Conservation (phyloP, 1,139 yeast species). For the Hanseniaspora uvarum region DNA sequence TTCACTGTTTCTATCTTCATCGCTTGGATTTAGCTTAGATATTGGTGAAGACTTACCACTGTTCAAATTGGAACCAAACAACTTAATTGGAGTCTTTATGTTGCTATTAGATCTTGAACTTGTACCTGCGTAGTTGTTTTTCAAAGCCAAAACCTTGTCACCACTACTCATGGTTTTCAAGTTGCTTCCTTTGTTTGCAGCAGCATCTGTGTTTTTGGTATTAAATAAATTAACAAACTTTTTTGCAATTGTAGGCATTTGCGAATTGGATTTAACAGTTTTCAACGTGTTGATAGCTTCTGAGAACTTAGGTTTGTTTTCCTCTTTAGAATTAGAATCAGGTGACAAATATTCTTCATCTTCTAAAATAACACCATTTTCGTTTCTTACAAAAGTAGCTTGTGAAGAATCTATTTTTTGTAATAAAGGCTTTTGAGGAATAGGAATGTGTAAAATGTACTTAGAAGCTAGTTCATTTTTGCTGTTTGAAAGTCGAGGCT, state of each 20-base stretch:
- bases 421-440: constrained; percentile 4
- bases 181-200: not conserved
- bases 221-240: not conserved
- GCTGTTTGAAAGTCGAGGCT: not conserved
- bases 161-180: not conserved
- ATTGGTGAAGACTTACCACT: constrained; percentile 4
- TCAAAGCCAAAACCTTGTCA: not conserved
- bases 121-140: not conserved
- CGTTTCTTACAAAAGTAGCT: constrained; percentile 1
- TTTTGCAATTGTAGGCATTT: not conserved
- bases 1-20: not conserved
- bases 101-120: not conserved
- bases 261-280: constrained; percentile 20
- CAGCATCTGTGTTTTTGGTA: not conserved
- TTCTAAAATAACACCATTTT: constrained; percentile 2
- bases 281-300: constrained; percentile 27
- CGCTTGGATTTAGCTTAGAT: not conserved
- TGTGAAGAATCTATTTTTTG: constrained; percentile 6
- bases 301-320: constrained; percentile 20
- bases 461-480: not conserved
- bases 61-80: constrained; percentile 4
- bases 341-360: constrained; percentile 1
- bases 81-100: not conserved
- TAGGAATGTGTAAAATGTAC: constrained; percentile 4
- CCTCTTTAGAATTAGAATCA: not conserved